These are phyloP conservation scores for Astragalus membranaceus DNA, from an alignment of 306 rosid species.

Conservation along the genomic window DNA sequence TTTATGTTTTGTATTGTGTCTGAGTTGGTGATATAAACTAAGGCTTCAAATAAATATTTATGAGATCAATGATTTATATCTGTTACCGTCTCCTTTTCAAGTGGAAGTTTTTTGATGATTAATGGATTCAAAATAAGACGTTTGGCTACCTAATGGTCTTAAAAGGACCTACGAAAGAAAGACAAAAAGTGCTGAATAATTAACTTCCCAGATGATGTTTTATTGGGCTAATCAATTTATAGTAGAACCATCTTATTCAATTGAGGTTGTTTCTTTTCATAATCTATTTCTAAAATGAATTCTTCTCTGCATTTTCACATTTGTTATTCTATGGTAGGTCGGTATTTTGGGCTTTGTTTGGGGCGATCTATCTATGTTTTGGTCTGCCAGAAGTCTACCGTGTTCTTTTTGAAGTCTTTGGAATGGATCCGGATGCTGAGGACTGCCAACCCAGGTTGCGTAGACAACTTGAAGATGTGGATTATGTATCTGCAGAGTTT, in stretches of 20 bases:
- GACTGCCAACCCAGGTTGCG: slow-evolving; percentile 81
- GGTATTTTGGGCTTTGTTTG: slow-evolving; percentile 96
- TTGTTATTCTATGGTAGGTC: slow-evolving; percentile 47
- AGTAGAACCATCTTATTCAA: neutral
- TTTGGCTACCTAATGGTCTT: neutral
- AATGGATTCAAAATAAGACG: slow-evolving; percentile 5
- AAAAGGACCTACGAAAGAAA: slow-evolving; percentile 12
- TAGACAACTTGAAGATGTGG: slow-evolving; percentile 92
- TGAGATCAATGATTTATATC: neutral
- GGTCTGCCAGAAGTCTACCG: slow-evolving; percentile 97
- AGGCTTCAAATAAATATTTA: neutral
- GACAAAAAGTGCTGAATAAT: neutral
- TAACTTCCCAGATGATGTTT: slow-evolving; percentile 10
- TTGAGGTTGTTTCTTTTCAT: slow-evolving; percentile 15
- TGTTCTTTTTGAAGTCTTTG: slow-evolving; percentile 95
- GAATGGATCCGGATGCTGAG: slow-evolving; percentile 89
- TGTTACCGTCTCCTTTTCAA: slow-evolving; percentile 1
- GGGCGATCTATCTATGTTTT: slow-evolving; percentile 89
- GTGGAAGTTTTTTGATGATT: slow-evolving; percentile 4
- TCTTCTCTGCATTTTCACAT: slow-evolving; percentile 6
- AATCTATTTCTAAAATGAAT: slow-evolving; percentile 9
- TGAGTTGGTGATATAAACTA: neutral
- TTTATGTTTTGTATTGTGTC: neutral
- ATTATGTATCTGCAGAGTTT: slow-evolving; percentile 82
- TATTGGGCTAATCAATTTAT: neutral